Conservation (phyloP, 257 asterid species). For the Fraxinus americana region DNA sequence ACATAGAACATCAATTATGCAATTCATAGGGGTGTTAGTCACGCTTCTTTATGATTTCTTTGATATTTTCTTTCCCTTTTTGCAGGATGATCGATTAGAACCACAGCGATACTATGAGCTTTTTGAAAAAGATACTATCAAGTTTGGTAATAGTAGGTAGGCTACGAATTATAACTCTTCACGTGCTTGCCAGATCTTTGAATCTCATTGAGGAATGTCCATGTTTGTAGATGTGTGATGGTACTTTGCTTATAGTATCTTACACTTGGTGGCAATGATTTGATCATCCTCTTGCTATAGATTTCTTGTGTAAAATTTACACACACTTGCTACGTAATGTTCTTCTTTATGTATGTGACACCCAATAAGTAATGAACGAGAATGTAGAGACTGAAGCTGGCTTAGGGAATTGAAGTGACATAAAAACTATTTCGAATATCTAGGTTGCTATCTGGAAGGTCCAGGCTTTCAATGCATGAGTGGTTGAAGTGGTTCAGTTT, state of each 20-base stretch:
- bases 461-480: not conserved
- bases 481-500: not conserved
- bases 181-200: constrained; percentile 19
- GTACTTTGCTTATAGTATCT: not conserved
- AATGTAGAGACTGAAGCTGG: not conserved
- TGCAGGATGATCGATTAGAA: constrained; percentile 79
- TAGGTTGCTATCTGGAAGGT: not conserved
- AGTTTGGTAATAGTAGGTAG: constrained; percentile 98
- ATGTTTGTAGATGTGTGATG: not conserved
- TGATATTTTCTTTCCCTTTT: constrained; percentile 19
- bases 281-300: not conserved
- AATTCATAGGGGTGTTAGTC: not conserved
- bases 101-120: constrained; percentile 88
- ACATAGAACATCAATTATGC: not conserved
- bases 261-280: not conserved
- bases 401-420: not conserved
- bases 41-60: constrained; percentile 16
- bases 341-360: not conserved
- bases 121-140: constrained; percentile 79
- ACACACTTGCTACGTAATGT: too few species aligned
- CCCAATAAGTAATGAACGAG: not conserved
- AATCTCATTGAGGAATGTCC: constrained; percentile 11
- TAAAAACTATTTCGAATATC: not conserved
- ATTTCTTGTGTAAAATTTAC: not conserved
- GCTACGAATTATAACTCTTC: constrained; percentile 17